Evolutionary conservation across 2,329 filamentous ascomycete genomes (phyloP), one percentile per base, ranked within the genome.

Genomic region (Trichophaea hybrida): DNA sequence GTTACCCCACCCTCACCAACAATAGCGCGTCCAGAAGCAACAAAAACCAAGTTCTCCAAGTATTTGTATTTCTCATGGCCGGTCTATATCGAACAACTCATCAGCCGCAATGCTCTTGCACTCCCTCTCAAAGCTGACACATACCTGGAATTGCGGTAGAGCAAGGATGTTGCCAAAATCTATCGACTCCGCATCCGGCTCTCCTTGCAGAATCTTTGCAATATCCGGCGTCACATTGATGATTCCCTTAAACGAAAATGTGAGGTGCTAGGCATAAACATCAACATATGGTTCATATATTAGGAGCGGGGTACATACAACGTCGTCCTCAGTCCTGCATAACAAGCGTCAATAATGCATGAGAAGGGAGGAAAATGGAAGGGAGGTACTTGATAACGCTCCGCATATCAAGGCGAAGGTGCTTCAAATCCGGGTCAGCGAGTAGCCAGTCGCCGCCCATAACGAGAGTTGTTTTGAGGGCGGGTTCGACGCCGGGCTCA

Each of bases 381-480:
- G 46, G 31, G n/a, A 43, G 38, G 10, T 43, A 43, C 38, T 15
- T 10, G 10, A 49, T 66, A 37, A 72, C 66, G 57, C 70, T 71
- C 13, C 69, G 68, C 5, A 75, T 73, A 43, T 74, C 71, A 53
- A 75, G 70, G 32, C 73, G 70, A 32, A 71, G 67, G 62, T 72
- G 70, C 35, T 68, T 66, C 3, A 72, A 72, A 54, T 70, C 68
- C 1, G 72, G 69, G 60, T 75, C 74, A 54, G 69, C 69, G 32
- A 71, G 72, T 54, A 75, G 67, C 66, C 71, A 74, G 65, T 75
- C 74, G 53, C 70, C 69, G 24, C 73, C 74, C 54, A 74, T 72
- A 53, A 71, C 59, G 59, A 74, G 73, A 31, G 67, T 68, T 37
- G 73, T 73, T 55, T 73, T 68, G 50, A 75, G 61, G 33, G 68